Base-by-base conservation (phyloP, 2,329 filamentous ascomycete genomes). In the Penicillium sclerotigenum region DNA sequence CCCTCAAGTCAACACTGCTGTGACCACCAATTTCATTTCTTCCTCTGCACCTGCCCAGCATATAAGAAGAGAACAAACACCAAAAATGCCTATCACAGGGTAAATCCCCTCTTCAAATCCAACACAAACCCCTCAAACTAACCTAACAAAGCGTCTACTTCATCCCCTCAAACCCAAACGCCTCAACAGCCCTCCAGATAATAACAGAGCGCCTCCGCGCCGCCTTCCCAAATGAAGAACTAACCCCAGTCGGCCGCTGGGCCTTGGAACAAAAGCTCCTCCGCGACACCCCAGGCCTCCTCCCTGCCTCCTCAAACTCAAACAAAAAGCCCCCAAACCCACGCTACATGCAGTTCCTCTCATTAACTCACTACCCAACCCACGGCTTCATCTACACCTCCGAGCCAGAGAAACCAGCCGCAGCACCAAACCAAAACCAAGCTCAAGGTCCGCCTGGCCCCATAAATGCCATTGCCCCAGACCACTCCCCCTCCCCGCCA, bases 321-420 rank as follows among this genome's bases (percentile, higher is more conserved):
- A 67, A 67, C 26, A 65, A 71, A 22, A 68, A 66, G 2, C 62
- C 68, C 37, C 42, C 62, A 5, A 68, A 66, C 20, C 69, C 74
- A 5, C 71, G 73, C 24, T 76, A 72, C 51, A 73, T 77, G 68
- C 75, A 78, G 53, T 74, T 77, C 54, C 69, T 77, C 37, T 73
- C 70, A 6, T 64, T 77, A 36, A 71, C 68, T n/a, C 71, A 77
- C 56, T 71, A 73, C 56, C 68, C 73, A 14, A 70, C 65, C 5
- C 70, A 75, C 22, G 74, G 73, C 14, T 77, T 75, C 58, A 68
- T 78, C 48, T 75, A 75, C 55, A 73, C 74, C 3, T 75, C 75
- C 10, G 66, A 68, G 46, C 58, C 66, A 2, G 66, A 56, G 33
- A 43, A 45, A 34, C 26, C 34, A 4, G 13, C 14, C 14, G 14